Base-by-base conservation (phyloP, 2,329 filamentous ascomycete genomes). In the Chaetothyriales sp. region DNA sequence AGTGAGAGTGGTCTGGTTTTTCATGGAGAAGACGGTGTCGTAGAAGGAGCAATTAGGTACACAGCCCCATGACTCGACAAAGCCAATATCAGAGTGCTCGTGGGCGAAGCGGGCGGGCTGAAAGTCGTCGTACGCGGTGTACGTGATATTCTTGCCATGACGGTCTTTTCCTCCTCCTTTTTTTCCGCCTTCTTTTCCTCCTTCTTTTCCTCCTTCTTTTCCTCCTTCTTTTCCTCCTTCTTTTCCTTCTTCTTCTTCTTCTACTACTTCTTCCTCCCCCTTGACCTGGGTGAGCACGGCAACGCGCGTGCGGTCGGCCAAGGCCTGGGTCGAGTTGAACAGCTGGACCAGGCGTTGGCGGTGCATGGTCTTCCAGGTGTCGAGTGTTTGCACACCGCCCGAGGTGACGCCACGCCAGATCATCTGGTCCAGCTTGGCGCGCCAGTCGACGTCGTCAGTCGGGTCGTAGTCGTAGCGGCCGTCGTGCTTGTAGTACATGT, bases 341-440 rank as follows among this genome's bases (percentile, higher is more conserved):
- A 67, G 52, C 37, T 58, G 60, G 15, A 70, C 66, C 18, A 69
- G 62, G 6, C 67, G 63, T 54, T 70, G 68, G 5, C 67, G 63
- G 49, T 70, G 68, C 61, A 70, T 65, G 5, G 54, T 57, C 20
- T 57, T 55, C 67, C 68, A 69, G 40, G 66, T 68, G 22, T 66
- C 61, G 18, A 52, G 60, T 19, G 59, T 68, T 58, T 84, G 81
- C 43, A 68, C 67, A 1, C 80, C 81, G 2, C 81, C 82, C 6
- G 80, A 82, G 2, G 77, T 80, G 1, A 78, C 77, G 46, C 82
- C 82, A 40, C 82, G 78, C 82, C 82, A 85, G 37, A 82, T 68
- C 46, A 81, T 66, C 2, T 66, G 69, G 50, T 77, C 70, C 25
- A 67, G 67, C 65, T 85, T 85, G 33, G 73, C 64, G 3, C 70